Evolutionary conservation across 129 eudicot genomes (phyloP), one percentile per base, ranked within the genome.

Genomic region (Solidago caesia): DNA sequence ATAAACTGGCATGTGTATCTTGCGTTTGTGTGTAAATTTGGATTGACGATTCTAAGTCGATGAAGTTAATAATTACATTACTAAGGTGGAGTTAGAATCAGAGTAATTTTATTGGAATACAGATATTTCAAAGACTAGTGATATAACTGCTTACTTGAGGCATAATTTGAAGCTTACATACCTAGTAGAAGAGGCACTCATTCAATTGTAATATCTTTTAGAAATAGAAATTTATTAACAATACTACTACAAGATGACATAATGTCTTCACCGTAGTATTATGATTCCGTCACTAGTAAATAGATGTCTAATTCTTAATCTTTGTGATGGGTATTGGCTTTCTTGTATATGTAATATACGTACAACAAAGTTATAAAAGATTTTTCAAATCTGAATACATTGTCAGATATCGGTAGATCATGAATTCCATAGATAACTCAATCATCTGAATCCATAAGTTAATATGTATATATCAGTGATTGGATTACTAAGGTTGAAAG

Each of bases 141-240:
- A 29, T 29, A 29, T 42, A 64, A 75, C 56, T 75, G 72, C 65
- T 53, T 64, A 44, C 49, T 51, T 52, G 39, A 64, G 39, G 42
- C 27, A 64, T 75, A 7, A 7, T 27, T 52, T 12, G 11, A 75
- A 75, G 16, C 52, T 52, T 27, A 15, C 16, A 76, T 75, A 39
- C 71, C 69, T 62, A 65, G 25, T 75, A 75, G 52, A 75, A 66
- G 65, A 52, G 47, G 43, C 53, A 44, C 47, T 44, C 44, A 21
- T 53, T 66, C 56, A 8, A 67, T 65, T 56, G 21, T 65, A 13
- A 44, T 55, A 52, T 66, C 15, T 42, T 75, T 14, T 65, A 43
- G 3, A 27, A 53, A 65, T 52, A 65, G 65, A 21, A 75, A 75
- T 25, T 21, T 47, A 44, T 56, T 56, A 57, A 64, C 64, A 44